These are phyloP conservation scores for Daldinia grandis DNA, from an alignment of 495 filamentous ascomycete genomes.

Conservation along the genomic window DNA sequence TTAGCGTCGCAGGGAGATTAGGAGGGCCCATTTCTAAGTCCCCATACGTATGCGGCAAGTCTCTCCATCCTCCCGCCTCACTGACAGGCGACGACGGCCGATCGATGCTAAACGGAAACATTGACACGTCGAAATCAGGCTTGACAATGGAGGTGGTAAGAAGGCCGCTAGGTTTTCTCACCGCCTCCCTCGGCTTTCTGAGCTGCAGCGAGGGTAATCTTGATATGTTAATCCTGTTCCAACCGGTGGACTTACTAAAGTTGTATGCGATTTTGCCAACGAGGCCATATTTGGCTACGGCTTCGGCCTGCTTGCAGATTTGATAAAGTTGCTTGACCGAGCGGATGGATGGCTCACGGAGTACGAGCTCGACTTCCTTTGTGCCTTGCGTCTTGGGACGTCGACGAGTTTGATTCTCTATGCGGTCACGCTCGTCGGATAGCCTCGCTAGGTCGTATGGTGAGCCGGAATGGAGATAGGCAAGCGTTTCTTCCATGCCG, in stretches of 20 bases:
- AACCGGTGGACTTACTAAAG: constrained; percentile 27
- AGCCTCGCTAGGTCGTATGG: constrained; percentile 18
- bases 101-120: not conserved
- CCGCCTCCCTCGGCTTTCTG: not conserved
- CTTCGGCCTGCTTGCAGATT: constrained; percentile 19
- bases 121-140: constrained; percentile 8
- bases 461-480: constrained; percentile 13
- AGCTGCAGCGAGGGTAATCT: constrained; percentile 30
- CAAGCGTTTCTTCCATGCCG: constrained; percentile 23
- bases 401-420: constrained; percentile 4
- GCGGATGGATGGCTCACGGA: constrained; percentile 27
- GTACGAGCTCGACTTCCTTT: constrained; percentile 28
- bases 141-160: constrained; percentile 13
- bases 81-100: constrained; percentile 6
- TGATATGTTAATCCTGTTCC: constrained; percentile 28
- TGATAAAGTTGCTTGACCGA: constrained; percentile 26
- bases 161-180: not conserved
- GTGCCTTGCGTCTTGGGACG: constrained; percentile 31
- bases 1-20: not conserved
- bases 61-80: constrained; percentile 30
- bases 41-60: not conserved
- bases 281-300: constrained; percentile 12
- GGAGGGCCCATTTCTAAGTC: not conserved
- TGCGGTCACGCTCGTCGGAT: constrained; percentile 22
- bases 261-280: constrained; percentile 22